Percentiles rank a stretch among this genome's conserved stretches.
These are phyloP conservation scores for Plasmodium cynomolgi DNA, from an alignment of 169 alveolate genomes.

Conservation along the genomic window DNA sequence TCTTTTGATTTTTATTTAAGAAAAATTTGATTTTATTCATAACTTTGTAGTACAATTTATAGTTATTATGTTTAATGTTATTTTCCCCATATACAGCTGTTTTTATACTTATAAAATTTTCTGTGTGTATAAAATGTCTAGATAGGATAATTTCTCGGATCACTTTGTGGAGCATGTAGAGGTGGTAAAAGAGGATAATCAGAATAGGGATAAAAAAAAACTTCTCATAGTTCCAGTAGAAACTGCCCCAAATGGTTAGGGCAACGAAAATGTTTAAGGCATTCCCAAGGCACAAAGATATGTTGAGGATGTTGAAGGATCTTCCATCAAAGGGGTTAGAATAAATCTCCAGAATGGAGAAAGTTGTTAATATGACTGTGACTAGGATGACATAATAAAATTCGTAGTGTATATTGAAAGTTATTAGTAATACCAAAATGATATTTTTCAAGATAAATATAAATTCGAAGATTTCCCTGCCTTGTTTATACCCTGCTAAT, in stretches of 20 bases:
- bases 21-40: slow-evolving; percentile 63
- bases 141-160: slow-evolving; percentile 48
- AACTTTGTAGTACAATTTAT: slow-evolving; percentile 48
- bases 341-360: slow-evolving; percentile 51
- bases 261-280: slow-evolving; percentile 48
- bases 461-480: slow-evolving; percentile 52
- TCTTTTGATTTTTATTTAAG: slow-evolving; percentile 32
- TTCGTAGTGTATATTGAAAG: slow-evolving; percentile 23
- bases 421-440: slow-evolving; percentile 21
- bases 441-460: slow-evolving; percentile 48
- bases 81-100: slow-evolving; percentile 7
- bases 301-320: slow-evolving; percentile 69
- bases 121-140: slow-evolving; percentile 8
- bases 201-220: slow-evolving; percentile 28
- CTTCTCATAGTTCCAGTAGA: slow-evolving; percentile 54
- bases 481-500: slow-evolving; percentile 71
- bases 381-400: slow-evolving; percentile 40
- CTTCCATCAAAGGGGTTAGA: slow-evolving; percentile 68
- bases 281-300: slow-evolving; percentile 41
- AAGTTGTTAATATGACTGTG: slow-evolving; percentile 36
- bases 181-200: slow-evolving; percentile 26
- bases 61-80: slow-evolving; percentile 40
- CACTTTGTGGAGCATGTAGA: slow-evolving; percentile 42
- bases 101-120: slow-evolving; percentile 12
- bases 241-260: slow-evolving; percentile 60